Evolutionary conservation across 2,329 filamentous ascomycete species (phyloP).

Genomic region (Beauveria pseudobassiana): DNA sequence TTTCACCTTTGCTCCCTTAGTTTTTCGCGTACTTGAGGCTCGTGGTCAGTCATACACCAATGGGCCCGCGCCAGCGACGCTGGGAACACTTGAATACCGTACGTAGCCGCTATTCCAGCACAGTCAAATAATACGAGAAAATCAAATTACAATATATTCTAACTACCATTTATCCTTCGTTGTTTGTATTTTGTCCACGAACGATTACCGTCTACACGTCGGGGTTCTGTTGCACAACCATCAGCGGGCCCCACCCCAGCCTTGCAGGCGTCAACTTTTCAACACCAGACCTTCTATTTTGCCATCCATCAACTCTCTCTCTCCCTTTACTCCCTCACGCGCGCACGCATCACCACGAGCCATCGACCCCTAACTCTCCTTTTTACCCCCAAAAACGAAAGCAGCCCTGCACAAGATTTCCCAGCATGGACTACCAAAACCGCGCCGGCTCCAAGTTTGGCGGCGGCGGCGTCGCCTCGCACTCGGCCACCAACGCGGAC

Average conservation of each 20-base stretch:
- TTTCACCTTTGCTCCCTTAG: too few relatives aligned
- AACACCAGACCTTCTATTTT: neutral
- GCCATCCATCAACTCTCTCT: neutral
- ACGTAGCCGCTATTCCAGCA: too few relatives aligned
- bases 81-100: too few relatives aligned
- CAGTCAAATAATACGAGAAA: too few relatives aligned
- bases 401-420: neutral
- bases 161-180: too few relatives aligned
- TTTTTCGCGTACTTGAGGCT: too few relatives aligned
- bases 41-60: too few relatives aligned
- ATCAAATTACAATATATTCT: too few relatives aligned
- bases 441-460: constrained; percentile 96
- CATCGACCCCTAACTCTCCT: neutral
- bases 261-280: constrained; percentile 15
- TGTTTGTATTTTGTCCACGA: too few relatives aligned
- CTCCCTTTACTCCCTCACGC: neutral
- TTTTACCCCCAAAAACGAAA: neutral
- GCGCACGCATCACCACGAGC: neutral
- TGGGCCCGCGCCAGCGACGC: too few relatives aligned
- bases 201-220: too few relatives aligned
- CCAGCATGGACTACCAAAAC: constrained; percentile 69
- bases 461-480: constrained; percentile 90
- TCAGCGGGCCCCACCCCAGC: neutral
- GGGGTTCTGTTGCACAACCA: neutral
- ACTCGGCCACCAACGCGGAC: constrained; percentile 91